phyloP scores from a whole-genome alignment of 2,329 filamentous ascomycete genomes.

The Ceratocystis destructans region DNA sequence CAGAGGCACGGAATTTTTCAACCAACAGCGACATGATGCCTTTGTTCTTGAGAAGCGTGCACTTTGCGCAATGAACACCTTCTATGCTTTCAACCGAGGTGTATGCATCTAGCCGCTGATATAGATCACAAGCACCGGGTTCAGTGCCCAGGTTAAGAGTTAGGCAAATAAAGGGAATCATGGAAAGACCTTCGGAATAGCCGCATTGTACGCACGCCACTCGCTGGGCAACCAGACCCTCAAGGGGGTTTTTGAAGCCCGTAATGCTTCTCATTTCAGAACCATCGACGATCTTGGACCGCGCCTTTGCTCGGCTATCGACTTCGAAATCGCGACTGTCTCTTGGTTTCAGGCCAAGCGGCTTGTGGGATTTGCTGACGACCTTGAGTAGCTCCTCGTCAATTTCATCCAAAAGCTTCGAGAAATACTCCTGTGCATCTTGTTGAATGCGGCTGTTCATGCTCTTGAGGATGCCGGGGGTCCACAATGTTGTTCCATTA shows the following conservation, averaged over 20 bases:
- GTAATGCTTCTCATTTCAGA: conserved; percentile 29
- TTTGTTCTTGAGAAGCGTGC: conserved; percentile 55
- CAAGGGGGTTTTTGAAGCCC: conserved; percentile 57
- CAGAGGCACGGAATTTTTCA: conserved; percentile 13
- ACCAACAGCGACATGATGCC: conserved; percentile 36
- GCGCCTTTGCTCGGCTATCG: conserved; percentile 30
- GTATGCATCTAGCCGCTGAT: conserved; percentile 70
- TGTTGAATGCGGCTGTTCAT: conserved; percentile 96
- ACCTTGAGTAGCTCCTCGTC: conserved; percentile 58
- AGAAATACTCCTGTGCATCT: conserved; percentile 95
- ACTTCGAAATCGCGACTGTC: conserved; percentile 27
- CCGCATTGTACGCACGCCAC: conserved; percentile 79
- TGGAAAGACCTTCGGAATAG: conserved; percentile 71
- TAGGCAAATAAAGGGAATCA: conserved; percentile 88
- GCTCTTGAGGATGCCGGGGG: conserved; percentile 65
- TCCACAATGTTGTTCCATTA: conserved; percentile 68
- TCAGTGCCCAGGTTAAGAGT: conserved; percentile 65
- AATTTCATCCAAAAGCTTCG: conserved; percentile 71
- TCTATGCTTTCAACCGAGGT: conserved; percentile 74
- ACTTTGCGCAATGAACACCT: conserved; percentile 83
- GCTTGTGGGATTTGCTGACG: conserved; percentile 19
- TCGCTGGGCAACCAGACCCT: conserved; percentile 75
- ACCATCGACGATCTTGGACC: conserved; percentile 28
- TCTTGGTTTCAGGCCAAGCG: conserved; percentile 19
- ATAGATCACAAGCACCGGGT: conserved; percentile 51